phyloP scores from a whole-genome alignment of 352 stramenopile species.

The Aphanomyces stellatus region DNA sequence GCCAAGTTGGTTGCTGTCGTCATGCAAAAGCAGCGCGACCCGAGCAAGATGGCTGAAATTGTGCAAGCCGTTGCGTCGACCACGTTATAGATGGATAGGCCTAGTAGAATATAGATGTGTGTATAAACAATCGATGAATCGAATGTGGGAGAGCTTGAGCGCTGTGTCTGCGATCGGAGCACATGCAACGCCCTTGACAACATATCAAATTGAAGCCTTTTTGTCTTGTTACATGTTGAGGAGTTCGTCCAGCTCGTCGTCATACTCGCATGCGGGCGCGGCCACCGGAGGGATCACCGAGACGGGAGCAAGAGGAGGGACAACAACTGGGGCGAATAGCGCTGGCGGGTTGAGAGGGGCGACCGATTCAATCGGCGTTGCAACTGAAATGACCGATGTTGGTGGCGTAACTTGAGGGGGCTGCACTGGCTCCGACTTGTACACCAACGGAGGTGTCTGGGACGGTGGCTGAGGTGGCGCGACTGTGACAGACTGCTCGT shows the following conservation, averaged over 20 bases:
- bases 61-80: constrained; percentile 17
- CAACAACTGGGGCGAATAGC: too few species aligned
- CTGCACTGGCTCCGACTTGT: too few species aligned
- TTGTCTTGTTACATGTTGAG: constrained; percentile 15
- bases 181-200: background rate
- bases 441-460: too few species aligned
- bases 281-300: too few species aligned
- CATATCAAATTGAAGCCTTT: too few species aligned
- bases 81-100: background rate
- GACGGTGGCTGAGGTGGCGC: too few species aligned
- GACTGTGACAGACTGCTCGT: too few species aligned
- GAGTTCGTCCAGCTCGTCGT: constrained; percentile 20
- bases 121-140: constrained; percentile 1
- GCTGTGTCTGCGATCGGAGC: constrained; percentile 7
- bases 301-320: too few species aligned
- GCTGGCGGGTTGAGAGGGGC: background rate
- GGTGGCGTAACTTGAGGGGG: too few species aligned
- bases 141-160: background rate
- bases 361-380: background rate
- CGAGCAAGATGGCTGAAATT: constrained; percentile 9
- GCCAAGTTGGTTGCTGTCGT: constrained; percentile 18
- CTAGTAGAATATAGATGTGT: background rate
- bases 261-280: background rate
- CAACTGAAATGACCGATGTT: background rate
- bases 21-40: constrained; percentile 11